Percentiles rank a stretch among this genome's conserved stretches.
These are phyloP conservation scores for Botrytis medusae DNA, from an alignment of 2,329 filamentous ascomycete species.

Conservation along the genomic window DNA sequence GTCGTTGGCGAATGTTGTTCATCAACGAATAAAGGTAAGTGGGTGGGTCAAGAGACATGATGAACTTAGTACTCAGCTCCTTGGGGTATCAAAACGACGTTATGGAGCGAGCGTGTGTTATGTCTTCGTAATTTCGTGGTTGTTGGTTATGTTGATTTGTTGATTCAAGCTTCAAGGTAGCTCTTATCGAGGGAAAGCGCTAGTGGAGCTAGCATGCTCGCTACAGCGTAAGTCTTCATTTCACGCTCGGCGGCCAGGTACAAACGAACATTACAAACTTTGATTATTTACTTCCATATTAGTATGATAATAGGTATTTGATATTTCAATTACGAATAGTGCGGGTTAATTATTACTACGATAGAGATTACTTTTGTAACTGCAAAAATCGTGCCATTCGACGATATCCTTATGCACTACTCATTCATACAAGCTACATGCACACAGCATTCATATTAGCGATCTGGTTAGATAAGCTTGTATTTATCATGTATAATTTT, in stretches of 20 bases:
- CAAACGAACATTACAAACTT: not conserved
- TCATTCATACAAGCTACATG: not conserved
- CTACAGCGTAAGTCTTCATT: constrained; percentile 15
- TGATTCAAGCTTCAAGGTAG: constrained; percentile 24
- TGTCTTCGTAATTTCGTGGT: not conserved
- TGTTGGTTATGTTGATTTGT: constrained; percentile 20
- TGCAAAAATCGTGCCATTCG: not conserved
- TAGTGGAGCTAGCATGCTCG: constrained; percentile 16
- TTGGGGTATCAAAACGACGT: constrained; percentile 20
- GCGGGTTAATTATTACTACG: not conserved
- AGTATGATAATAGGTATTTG: not conserved
- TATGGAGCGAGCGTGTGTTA: constrained; percentile 19
- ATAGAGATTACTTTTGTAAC: not conserved
- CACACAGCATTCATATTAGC: not conserved
- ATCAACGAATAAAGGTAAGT: constrained; percentile 85
- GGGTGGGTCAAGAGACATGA: constrained; percentile 88
- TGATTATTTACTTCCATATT: not conserved
- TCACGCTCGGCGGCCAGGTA: not conserved
- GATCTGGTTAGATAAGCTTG: not conserved
- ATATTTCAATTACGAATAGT: not conserved
- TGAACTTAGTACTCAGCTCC: constrained; percentile 23
- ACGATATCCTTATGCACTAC: not conserved
- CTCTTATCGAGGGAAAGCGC: constrained; percentile 24
- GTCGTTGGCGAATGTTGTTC: constrained; percentile 93
- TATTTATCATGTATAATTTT: not conserved